Conservation (phyloP, 129 eudicot species). For the Saposhnikovia divaricata region DNA sequence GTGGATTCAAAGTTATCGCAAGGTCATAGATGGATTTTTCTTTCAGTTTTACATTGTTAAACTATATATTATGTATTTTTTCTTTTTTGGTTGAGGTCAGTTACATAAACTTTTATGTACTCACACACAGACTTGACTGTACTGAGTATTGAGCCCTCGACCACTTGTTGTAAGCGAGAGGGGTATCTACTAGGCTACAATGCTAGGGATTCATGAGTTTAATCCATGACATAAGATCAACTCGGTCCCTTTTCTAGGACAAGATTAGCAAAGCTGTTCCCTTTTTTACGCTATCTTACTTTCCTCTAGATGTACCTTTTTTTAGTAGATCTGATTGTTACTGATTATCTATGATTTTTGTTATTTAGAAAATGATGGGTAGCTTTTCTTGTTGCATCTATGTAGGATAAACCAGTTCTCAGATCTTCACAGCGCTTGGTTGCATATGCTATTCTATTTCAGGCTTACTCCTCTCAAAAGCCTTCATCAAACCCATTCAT, state of each 20-base stretch:
- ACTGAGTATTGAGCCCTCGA: background rate
- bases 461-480: conserved; percentile 59
- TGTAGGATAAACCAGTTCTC: conserved; percentile 61
- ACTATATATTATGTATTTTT: too few species aligned
- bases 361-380: background rate
- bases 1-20: too few species aligned
- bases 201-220: background rate
- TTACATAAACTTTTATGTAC: background rate
- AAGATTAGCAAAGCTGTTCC: background rate
- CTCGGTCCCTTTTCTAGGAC: background rate
- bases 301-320: background rate
- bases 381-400: background rate
- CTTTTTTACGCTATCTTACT: background rate
- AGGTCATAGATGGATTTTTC: background rate
- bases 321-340: background rate
- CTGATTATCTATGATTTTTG: background rate
- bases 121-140: background rate
- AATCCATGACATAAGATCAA: background rate
- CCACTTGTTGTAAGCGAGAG: background rate
- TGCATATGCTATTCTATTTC: conserved; percentile 66
- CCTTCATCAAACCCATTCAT: conserved; percentile 66
- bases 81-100: background rate
- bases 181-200: background rate
- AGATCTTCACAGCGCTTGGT: conserved; percentile 66
- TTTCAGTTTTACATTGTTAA: background rate